Conservation (phyloP, 371 early-diverging fungal species). For the Apophysomyces variabilis region DNA sequence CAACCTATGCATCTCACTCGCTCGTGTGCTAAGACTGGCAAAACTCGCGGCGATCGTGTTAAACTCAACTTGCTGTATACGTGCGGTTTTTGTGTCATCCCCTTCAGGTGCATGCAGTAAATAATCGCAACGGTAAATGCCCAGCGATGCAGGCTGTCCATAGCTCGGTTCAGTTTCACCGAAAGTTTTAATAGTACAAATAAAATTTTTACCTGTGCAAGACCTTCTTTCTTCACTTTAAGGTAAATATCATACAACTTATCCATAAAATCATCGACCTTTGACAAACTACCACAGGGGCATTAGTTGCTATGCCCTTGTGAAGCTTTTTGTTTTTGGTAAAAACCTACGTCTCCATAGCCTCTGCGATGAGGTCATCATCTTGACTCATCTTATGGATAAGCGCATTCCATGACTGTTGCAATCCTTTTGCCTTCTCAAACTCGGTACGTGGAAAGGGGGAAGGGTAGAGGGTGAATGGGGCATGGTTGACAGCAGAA, state of each 20-base stretch:
- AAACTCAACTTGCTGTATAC: constrained; percentile 94
- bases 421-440: constrained; percentile 75
- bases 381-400: constrained; percentile 83
- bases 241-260: constrained; percentile 81
- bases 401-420: constrained; percentile 82
- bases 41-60: constrained; percentile 97
- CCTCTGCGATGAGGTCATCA: constrained; percentile 71
- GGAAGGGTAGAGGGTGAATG: constrained; percentile 89
- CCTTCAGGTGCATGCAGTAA: constrained; percentile 72
- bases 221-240: constrained; percentile 60
- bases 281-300: constrained; percentile 59
- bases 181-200: neutral
- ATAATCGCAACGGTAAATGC: constrained; percentile 94
- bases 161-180: constrained; percentile 11
- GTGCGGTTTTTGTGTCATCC: constrained; percentile 38
- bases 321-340: too few species aligned
- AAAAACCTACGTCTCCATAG: constrained; percentile 69
- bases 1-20: constrained; percentile 83
- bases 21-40: constrained; percentile 77
- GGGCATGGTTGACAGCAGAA: constrained; percentile 75
- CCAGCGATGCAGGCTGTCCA: constrained; percentile 69
- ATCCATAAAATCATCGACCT: constrained; percentile 85
- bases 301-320: neutral
- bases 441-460: constrained; percentile 81
- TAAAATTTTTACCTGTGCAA: constrained; percentile 57